Conservation (phyloP, 352 stramenopile species). For the Halophytophthora polymorphica region DNA sequence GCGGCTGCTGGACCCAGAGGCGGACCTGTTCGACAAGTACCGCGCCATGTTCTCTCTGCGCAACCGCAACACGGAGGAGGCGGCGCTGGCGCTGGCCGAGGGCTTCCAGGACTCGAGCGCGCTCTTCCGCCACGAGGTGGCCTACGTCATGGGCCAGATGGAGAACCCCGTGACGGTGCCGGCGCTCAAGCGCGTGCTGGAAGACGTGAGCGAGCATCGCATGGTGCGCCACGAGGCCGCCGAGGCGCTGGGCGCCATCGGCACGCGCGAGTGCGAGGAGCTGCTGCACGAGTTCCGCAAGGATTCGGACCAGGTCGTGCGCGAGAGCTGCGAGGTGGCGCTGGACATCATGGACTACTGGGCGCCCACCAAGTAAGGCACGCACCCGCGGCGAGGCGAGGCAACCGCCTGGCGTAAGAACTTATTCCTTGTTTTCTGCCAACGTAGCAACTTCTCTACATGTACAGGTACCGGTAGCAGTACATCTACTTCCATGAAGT, state of each 20-base stretch:
- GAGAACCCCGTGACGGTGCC: slow-evolving; percentile 82
- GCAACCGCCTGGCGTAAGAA: too few species aligned
- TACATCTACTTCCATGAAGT: too few species aligned
- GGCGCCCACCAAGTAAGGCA: slow-evolving; percentile 52
- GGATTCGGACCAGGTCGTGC: slow-evolving; percentile 86
- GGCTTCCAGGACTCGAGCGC: slow-evolving; percentile 78
- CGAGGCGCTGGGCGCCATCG: slow-evolving; percentile 96
- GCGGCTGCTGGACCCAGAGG: slow-evolving; percentile 82
- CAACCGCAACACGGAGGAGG: slow-evolving; percentile 92
- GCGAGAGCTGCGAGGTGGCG: slow-evolving; percentile 95
- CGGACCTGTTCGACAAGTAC: slow-evolving; percentile 92
- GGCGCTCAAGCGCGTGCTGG: slow-evolving; percentile 89
- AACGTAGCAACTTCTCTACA: too few species aligned
- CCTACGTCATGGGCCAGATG: slow-evolving; percentile 95
- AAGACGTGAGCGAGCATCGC: slow-evolving; percentile 89
- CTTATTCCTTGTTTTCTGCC: too few species aligned
- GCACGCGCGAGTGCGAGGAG: slow-evolving; percentile 87
- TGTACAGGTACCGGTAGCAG: too few species aligned
- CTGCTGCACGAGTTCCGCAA: slow-evolving; percentile 80
- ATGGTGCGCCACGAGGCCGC: slow-evolving; percentile 98
- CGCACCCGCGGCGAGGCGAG: background rate
- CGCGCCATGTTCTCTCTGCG: slow-evolving; percentile 98
- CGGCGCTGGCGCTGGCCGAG: slow-evolving; percentile 69
- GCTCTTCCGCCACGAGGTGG: slow-evolving; percentile 90
- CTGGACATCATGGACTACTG: slow-evolving; percentile 98